phyloP scores from a whole-genome alignment of 208 protist species.

The Crithidia acanthocephali region DNA sequence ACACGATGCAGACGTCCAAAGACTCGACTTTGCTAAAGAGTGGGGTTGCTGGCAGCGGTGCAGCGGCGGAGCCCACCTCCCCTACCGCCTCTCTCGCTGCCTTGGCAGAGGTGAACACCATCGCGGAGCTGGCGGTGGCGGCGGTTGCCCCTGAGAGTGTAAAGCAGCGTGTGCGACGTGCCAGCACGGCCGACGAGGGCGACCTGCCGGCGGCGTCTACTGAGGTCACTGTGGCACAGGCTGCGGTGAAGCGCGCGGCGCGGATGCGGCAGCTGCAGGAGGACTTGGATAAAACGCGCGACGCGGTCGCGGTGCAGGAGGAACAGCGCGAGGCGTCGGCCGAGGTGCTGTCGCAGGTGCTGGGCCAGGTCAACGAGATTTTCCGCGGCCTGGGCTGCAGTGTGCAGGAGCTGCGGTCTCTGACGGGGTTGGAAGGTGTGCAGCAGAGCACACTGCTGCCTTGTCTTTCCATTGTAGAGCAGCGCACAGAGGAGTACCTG shows the following conservation, averaged over 20 bases:
- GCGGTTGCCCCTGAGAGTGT: not conserved
- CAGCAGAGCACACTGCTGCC: slow-evolving; percentile 34
- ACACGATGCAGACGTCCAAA: not conserved
- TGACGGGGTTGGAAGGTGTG: slow-evolving; percentile 38
- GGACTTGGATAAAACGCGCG: slow-evolving; percentile 31
- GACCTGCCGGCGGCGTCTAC: not conserved
- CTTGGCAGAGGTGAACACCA: slow-evolving; percentile 12
- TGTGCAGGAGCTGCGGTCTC: slow-evolving; percentile 22
- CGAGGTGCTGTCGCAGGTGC: slow-evolving; percentile 30
- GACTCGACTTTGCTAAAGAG: not conserved
- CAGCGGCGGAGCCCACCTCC: not conserved
- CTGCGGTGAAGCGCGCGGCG: not conserved
- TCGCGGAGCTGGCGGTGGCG: slow-evolving; percentile 8
- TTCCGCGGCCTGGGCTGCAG: slow-evolving; percentile 62
- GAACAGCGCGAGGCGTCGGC: slow-evolving; percentile 28
- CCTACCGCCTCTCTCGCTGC: slow-evolving; percentile 17
- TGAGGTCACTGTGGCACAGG: slow-evolving; percentile 3
- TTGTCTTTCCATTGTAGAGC: slow-evolving; percentile 71
- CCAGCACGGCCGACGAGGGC: not conserved
- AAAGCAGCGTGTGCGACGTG: not conserved
- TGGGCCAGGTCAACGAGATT: slow-evolving; percentile 41
- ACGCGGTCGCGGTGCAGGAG: slow-evolving; percentile 32
- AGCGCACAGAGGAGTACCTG: slow-evolving; percentile 81
- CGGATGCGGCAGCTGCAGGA: slow-evolving; percentile 25
- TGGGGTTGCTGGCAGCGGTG: not conserved